phyloP scores from a whole-genome alignment of 441 rosid species.

The Adansonia madagascariensis region DNA sequence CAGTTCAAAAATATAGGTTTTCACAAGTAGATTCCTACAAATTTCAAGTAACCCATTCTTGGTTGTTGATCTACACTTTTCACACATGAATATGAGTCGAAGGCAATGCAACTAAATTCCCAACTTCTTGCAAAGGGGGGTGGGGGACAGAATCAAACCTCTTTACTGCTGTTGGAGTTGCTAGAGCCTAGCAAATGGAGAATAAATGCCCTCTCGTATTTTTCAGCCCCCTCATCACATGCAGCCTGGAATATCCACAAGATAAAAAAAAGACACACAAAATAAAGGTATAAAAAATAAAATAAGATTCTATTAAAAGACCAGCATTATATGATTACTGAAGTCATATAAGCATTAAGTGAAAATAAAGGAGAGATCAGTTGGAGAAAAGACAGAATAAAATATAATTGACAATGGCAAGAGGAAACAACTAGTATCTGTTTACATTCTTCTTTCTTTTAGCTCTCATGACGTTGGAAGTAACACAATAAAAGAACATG shows the following conservation, averaged over 20 bases:
- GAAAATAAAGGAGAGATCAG: neutral
- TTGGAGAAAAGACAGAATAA: neutral
- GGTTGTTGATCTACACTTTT: neutral
- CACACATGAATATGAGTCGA: neutral
- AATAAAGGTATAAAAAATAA: neutral
- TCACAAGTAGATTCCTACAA: neutral
- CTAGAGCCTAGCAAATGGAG: slow-evolving; percentile 70
- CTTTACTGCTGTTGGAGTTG: slow-evolving; percentile 49
- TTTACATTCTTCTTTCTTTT: neutral
- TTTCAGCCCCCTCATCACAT: slow-evolving; percentile 70
- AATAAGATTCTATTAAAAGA: neutral
- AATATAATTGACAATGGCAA: neutral
- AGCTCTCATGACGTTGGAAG: neutral
- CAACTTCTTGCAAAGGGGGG: neutral
- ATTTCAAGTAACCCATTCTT: neutral
- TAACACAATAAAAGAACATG: neutral
- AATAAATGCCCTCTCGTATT: slow-evolving; percentile 76
- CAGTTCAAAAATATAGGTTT: neutral
- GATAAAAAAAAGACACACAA: slow-evolving; percentile 16
- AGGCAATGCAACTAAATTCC: slow-evolving; percentile 7
- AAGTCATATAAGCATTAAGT: neutral
- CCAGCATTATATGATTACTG: neutral
- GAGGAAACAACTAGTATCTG: neutral
- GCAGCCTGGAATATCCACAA: slow-evolving; percentile 59
- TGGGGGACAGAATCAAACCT: slow-evolving; percentile 47